These are phyloP conservation scores for Nadsonia fulvescens DNA, from an alignment of 805 yeast genomes.

Conservation along the genomic window DNA sequence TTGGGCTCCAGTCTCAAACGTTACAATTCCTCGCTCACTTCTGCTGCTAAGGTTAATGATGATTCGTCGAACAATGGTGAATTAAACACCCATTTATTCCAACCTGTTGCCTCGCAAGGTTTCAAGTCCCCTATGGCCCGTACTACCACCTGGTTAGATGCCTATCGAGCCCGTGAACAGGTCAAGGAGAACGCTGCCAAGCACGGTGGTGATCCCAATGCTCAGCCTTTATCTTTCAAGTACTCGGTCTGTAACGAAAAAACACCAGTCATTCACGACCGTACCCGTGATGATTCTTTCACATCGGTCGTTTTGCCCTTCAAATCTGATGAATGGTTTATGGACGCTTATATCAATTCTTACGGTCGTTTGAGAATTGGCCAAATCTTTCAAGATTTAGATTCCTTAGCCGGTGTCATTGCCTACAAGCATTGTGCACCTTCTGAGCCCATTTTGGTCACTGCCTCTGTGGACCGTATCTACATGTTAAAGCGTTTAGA, in stretches of 20 bases:
- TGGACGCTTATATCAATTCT: constrained; percentile 79
- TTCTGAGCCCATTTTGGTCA: constrained; percentile 81
- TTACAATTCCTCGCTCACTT: too few relatives aligned
- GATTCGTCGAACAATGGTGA: too few relatives aligned
- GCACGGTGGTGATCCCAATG: constrained; percentile 34
- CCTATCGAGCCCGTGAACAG: constrained; percentile 57
- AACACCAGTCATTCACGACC: constrained; percentile 50
- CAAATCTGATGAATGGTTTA: constrained; percentile 61
- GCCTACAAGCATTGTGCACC: constrained; percentile 90
- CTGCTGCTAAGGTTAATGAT: too few relatives aligned
- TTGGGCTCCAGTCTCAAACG: too few relatives aligned
- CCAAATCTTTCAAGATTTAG: constrained; percentile 84
- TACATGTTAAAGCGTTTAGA: constrained; percentile 74
- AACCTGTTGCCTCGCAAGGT: constrained; percentile 17
- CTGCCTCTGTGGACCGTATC: constrained; percentile 87
- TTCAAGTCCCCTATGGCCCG: constrained; percentile 22
- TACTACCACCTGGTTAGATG: constrained; percentile 71
- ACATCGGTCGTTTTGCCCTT: constrained; percentile 44
- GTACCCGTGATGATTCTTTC: constrained; percentile 56
- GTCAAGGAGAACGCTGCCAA: constrained; percentile 32
- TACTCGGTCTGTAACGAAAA: constrained; percentile 52
- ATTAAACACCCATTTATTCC: constrained; percentile 16
- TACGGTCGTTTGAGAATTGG: constrained; percentile 87
- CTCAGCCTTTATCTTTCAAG: constrained; percentile 10
- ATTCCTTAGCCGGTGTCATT: constrained; percentile 84